These are phyloP conservation scores for Stellera chamaejasme DNA, from an alignment of 345 rosid species.

Conservation along the genomic window DNA sequence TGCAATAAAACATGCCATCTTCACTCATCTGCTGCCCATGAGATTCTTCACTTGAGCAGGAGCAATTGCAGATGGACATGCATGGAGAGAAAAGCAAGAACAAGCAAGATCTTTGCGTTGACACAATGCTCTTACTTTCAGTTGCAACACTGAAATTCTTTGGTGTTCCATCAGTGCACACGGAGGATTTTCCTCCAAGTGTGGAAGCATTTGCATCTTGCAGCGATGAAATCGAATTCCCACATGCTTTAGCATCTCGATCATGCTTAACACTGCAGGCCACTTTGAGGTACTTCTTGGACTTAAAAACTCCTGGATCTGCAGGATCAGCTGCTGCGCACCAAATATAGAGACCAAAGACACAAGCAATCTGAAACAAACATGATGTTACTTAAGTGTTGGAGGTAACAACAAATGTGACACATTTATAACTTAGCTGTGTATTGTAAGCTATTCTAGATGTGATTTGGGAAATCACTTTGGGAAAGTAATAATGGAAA, in stretches of 20 bases:
- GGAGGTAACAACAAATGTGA: no score
- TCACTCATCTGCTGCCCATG: conserved; percentile 69
- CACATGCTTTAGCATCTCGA: conserved; percentile 49
- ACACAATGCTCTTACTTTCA: conserved; percentile 27
- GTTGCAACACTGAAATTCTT: conserved; percentile 25
- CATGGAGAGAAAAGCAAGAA: conserved; percentile 52
- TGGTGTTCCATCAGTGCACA: conserved; percentile 22
- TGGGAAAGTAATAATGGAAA: no score
- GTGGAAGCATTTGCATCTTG: conserved; percentile 37
- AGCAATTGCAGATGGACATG: conserved; percentile 51
- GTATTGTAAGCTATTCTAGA: no score
- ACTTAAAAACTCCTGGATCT: conserved; percentile 68
- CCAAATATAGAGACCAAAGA: conserved; percentile 72
- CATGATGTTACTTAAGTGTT: conserved; percentile 10
- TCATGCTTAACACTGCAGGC: conserved; percentile 39
- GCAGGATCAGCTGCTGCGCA: conserved; percentile 92
- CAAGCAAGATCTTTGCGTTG: conserved; percentile 34
- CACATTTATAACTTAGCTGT: no score
- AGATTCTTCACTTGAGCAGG: conserved; percentile 44
- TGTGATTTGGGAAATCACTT: no score
- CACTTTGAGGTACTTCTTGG: conserved; percentile 68
- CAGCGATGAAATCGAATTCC: conserved; percentile 47
- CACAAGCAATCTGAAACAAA: conserved; percentile 51
- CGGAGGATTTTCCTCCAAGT: conserved; percentile 38
- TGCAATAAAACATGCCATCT: conserved; percentile 98